Evolutionary conservation across 257 asterid species (phyloP).

Genomic region (Phtheirospermum japonicum): DNA sequence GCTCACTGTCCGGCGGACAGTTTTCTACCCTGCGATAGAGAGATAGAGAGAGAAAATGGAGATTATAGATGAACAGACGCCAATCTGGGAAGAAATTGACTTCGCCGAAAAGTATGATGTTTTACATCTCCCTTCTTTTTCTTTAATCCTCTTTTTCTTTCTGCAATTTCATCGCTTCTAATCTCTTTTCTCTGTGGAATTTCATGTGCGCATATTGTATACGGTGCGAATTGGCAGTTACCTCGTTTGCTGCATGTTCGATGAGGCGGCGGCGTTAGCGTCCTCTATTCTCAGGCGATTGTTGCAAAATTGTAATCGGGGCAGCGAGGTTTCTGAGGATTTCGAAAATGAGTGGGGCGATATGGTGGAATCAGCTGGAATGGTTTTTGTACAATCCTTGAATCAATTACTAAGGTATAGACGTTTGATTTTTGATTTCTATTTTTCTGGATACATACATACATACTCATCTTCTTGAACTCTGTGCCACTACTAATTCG

Average conservation of each 20-base stretch:
- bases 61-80: slow-evolving; percentile 25
- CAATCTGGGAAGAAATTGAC: slow-evolving; percentile 59
- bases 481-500: slow-evolving; percentile 25
- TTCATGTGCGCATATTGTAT: not conserved
- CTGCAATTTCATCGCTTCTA: not conserved
- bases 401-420: slow-evolving; percentile 59
- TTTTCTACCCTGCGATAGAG: not conserved
- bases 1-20: slow-evolving; percentile 1
- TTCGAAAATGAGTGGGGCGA: slow-evolving; percentile 42
- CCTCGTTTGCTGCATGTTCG: slow-evolving; percentile 67
- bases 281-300: slow-evolving; percentile 49
- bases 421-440: not conserved
- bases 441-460: slow-evolving; percentile 6
- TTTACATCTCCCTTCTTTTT: not conserved
- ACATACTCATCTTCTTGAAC: slow-evolving; percentile 17
- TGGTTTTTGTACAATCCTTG: slow-evolving; percentile 85
- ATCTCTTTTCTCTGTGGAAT: not conserved
- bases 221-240: slow-evolving; percentile 45
- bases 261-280: slow-evolving; percentile 60
- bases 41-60: slow-evolving; percentile 22
- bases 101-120: slow-evolving; percentile 49
- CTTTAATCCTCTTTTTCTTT: not conserved
- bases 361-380: slow-evolving; percentile 81
- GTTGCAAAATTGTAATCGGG: slow-evolving; percentile 28
- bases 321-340: slow-evolving; percentile 26